Evolutionary conservation across 2,329 filamentous ascomycete genomes (phyloP).

Genomic region (Aspergillus piperis): DNA sequence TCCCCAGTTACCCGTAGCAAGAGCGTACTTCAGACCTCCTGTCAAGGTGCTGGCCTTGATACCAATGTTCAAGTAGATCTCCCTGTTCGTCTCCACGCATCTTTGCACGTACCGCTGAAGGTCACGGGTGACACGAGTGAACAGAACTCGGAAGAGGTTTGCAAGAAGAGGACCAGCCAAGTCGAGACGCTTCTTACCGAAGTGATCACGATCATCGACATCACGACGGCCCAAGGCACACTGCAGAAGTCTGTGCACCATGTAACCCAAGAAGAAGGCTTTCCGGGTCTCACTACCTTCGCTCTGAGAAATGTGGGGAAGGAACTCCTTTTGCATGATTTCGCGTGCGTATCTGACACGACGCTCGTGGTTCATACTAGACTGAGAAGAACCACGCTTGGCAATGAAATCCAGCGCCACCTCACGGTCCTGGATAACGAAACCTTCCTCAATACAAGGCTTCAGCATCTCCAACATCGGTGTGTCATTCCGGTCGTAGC

Average conservation of each 20-base stretch:
- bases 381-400: slow-evolving; percentile 76
- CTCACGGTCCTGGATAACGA: slow-evolving; percentile 92
- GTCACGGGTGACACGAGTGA: slow-evolving; percentile 87
- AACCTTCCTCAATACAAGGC: slow-evolving; percentile 94
- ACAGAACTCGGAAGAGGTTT: slow-evolving; percentile 92
- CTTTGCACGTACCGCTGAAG: slow-evolving; percentile 88
- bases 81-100: slow-evolving; percentile 83
- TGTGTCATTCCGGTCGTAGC: slow-evolving; percentile 90
- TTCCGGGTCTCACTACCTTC: slow-evolving; percentile 95
- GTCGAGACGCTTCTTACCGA: slow-evolving; percentile 97
- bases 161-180: slow-evolving; percentile 90
- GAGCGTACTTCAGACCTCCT: slow-evolving; percentile 91
- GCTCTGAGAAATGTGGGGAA: slow-evolving; percentile 93
- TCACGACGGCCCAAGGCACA: slow-evolving; percentile 90
- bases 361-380: slow-evolving; percentile 74
- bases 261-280: slow-evolving; percentile 97
- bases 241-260: slow-evolving; percentile 94
- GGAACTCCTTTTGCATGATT: slow-evolving; percentile 92
- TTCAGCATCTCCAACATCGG: slow-evolving; percentile 98
- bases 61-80: slow-evolving; percentile 88
- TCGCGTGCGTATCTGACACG: slow-evolving; percentile 91
- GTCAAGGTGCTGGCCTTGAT: slow-evolving; percentile 90
- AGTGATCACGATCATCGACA: slow-evolving; percentile 96
- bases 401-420: slow-evolving; percentile 94
- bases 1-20: slow-evolving; percentile 98